These are phyloP conservation scores for Xylariaceae sp. DNA, from an alignment of 2,329 filamentous ascomycete species.

Conservation along the genomic window DNA sequence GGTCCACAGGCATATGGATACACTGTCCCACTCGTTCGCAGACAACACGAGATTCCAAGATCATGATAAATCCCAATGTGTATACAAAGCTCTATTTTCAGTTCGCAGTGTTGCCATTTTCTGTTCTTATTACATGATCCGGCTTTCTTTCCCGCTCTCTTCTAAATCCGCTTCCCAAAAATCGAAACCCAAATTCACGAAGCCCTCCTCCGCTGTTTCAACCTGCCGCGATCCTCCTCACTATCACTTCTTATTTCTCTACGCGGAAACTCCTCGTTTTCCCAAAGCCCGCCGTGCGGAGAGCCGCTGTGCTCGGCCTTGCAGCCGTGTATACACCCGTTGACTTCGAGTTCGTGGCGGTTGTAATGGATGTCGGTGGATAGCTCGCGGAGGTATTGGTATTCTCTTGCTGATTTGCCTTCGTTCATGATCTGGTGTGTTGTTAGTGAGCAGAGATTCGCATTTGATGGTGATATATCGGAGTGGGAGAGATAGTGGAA, in stretches of 20 bases:
- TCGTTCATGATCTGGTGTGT: conserved; percentile 24
- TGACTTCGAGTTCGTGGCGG: conserved; percentile 11
- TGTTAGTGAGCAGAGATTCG: background rate
- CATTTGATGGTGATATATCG: background rate
- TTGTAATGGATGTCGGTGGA: conserved; percentile 1
- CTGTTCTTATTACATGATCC: too few species aligned
- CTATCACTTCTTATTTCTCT: background rate
- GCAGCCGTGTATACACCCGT: background rate
- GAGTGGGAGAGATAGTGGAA: background rate
- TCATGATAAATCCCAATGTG: too few species aligned
- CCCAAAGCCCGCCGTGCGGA: background rate
- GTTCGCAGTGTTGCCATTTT: too few species aligned
- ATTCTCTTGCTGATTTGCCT: conserved; percentile 17
- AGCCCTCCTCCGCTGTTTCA: too few species aligned
- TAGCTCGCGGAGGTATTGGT: conserved; percentile 5
- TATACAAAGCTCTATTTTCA: too few species aligned
- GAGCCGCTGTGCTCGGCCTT: background rate
- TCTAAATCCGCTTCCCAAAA: too few species aligned
- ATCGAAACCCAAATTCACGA: too few species aligned
- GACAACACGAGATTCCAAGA: too few species aligned
- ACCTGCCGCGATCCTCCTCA: too few species aligned
- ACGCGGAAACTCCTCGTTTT: background rate
- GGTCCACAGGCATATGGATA: background rate
- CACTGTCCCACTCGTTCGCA: too few species aligned
- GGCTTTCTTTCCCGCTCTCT: too few species aligned